phyloP scores from a whole-genome alignment of 139 green algal species.

The Mychonastes homosphaera region DNA sequence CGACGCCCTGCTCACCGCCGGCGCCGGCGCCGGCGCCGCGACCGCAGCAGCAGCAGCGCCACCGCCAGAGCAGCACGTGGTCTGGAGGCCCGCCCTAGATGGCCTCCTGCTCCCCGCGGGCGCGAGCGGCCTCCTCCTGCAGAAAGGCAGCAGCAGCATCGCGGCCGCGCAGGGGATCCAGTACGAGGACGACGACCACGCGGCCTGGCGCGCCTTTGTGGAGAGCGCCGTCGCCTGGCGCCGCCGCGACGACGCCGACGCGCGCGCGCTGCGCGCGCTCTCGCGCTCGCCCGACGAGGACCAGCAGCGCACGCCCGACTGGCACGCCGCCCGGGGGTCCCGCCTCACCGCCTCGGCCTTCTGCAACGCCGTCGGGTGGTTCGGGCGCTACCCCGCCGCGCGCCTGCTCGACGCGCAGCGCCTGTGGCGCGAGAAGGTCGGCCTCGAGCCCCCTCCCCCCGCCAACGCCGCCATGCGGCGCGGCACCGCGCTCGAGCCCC shows the following conservation, averaged over 20 bases:
- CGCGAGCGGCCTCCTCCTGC: no score
- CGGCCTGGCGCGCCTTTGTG: conserved; percentile 1
- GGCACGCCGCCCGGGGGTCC: conserved; percentile 1
- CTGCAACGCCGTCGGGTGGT: conserved; percentile 6
- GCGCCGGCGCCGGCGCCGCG: no score
- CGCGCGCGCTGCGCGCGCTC: background rate
- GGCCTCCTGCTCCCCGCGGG: no score
- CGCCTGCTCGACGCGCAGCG: background rate
- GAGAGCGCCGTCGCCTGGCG: background rate
- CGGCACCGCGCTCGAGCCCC: background rate
- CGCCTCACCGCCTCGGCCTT: conserved; percentile 6
- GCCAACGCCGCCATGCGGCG: background rate
- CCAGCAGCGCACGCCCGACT: conserved; percentile 1
- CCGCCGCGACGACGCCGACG: background rate
- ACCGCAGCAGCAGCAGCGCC: no score
- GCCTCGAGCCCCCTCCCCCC: background rate
- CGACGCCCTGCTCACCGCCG: no score
- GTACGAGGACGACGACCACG: background rate
- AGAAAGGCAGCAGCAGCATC: background rate
- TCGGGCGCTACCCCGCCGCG: background rate
- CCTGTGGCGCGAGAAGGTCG: conserved; percentile 3
- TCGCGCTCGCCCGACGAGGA: background rate
- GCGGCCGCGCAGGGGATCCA: background rate
- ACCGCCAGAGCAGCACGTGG: no score
- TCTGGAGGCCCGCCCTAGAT: no score